Evolutionary conservation across 2,329 filamentous ascomycete species (phyloP), one percentile per base, ranked within the genome.

Genomic region (Fusarium denticulatum): DNA sequence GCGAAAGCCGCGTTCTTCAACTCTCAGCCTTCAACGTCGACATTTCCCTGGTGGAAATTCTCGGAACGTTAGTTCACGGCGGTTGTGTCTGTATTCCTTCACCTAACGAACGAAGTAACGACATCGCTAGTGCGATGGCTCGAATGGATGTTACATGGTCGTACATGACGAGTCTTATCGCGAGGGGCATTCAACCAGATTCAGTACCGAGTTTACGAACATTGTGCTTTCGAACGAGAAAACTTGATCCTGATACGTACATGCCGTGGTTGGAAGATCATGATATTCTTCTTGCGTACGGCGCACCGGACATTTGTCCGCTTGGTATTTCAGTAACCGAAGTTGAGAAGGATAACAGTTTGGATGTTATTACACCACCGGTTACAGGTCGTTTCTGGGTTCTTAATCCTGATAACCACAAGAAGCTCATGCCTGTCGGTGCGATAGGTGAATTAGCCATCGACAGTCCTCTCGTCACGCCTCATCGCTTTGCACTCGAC

Each of bases 71-170:
- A 6, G 82, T 87, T 14, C 81, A 85, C 32, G 90, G 90, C 26
- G 90, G 88, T 0, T 90, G 88, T 60, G 83, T 92, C 11, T 91
- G 89, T 66, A 82, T 91, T 0, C 89, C 90, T 0, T 85, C 86
- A 11, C 81, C 86, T 3, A 78, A 84, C 10, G 86, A 89, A 62
- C 81, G 86, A 22, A 78, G 86, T 39, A 84, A 86, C 60, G 85
- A 89, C 60, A 81, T 91, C 7, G 80, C 83, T 4, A 85, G 83
- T 5, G 85, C 84, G 1, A 87, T 91, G 36, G 82, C 83, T 11
- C 79, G 84, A 1, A 87, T 88, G 83, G 79, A 85, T 22, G 86
- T 86, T 36, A 88, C 85, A 53, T 86, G 85, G 83, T 86, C 85
- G 7, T 86, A 88, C 73, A 84, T 90, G 71, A 92, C 91, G 1